phyloP scores from a whole-genome alignment of 1,139 yeast genomes.

The Pichia sp. region DNA sequence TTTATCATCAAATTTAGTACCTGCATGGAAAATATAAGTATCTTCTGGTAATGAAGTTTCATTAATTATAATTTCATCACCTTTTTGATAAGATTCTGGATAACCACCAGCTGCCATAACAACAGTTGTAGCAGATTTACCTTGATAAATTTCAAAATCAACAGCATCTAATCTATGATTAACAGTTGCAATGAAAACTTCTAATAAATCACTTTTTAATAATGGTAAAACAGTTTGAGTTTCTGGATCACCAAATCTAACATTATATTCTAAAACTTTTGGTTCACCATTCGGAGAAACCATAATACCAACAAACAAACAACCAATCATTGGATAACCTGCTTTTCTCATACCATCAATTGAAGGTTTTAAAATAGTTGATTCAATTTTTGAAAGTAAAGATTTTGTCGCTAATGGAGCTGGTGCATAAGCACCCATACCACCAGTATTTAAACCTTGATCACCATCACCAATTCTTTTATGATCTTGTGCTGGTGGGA shows the following conservation, averaged over 20 bases:
- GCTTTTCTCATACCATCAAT: slow-evolving; percentile 96
- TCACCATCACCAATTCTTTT: slow-evolving; percentile 94
- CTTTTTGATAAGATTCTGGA: slow-evolving; percentile 81
- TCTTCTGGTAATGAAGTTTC: slow-evolving; percentile 41
- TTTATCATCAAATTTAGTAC: slow-evolving; percentile 55
- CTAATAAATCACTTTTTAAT: slow-evolving; percentile 85
- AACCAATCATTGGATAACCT: slow-evolving; percentile 93
- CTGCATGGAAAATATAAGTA: slow-evolving; percentile 88
- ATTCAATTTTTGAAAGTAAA: slow-evolving; percentile 62
- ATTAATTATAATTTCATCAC: slow-evolving; percentile 66
- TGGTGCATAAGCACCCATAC: slow-evolving; percentile 99
- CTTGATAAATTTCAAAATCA: slow-evolving; percentile 51
- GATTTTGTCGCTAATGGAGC: slow-evolving; percentile 84
- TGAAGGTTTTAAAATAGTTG: slow-evolving; percentile 76
- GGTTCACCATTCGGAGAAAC: slow-evolving; percentile 74
- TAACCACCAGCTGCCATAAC: slow-evolving; percentile 97
- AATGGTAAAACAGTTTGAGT: slow-evolving; percentile 94
- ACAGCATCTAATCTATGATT: slow-evolving; percentile 92
- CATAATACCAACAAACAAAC: slow-evolving; percentile 95
- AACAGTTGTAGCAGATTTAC: slow-evolving; percentile 77
- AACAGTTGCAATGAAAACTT: slow-evolving; percentile 87
- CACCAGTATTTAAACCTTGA: slow-evolving; percentile 93
- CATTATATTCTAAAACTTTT: slow-evolving; percentile 92
- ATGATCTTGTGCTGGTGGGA: slow-evolving; percentile 98
- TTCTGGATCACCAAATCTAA: slow-evolving; percentile 98